phyloP scores from a whole-genome alignment of 192 early-diverging fungal species.

The Gigaspora rosea region DNA sequence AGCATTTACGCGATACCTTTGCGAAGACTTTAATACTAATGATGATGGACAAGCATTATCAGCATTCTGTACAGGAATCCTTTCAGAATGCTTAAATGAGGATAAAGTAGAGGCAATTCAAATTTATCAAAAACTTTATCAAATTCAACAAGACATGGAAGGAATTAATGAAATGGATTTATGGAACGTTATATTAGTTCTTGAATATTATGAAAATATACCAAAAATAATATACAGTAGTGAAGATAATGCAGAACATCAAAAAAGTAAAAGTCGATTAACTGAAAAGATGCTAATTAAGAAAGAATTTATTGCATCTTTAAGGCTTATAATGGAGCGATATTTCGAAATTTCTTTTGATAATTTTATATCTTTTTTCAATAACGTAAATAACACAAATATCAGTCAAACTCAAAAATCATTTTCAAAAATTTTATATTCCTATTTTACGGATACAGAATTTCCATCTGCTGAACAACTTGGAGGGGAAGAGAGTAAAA shows the following conservation, averaged over 20 bases:
- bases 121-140: conserved; percentile 48
- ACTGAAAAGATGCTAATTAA: conserved; percentile 5
- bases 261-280: neutral
- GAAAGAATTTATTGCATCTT: conserved; percentile 1
- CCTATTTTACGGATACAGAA: conserved; percentile 1
- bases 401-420: neutral
- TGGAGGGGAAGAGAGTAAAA: conserved; percentile 3
- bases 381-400: neutral
- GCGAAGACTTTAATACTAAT: conserved; percentile 27
- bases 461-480: neutral
- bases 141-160: conserved; percentile 26
- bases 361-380: neutral
- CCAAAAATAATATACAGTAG: neutral
- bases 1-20: conserved; percentile 44
- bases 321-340: conserved; percentile 15
- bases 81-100: conserved; percentile 54
- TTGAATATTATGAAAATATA: conserved; percentile 28
- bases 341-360: conserved; percentile 3
- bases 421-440: neutral
- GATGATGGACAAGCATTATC: conserved; percentile 40
- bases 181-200: conserved; percentile 27
- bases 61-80: conserved; percentile 42
- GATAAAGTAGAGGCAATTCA: conserved; percentile 54
- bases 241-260: neutral
- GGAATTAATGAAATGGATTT: neutral